A percentile compares a stretch with the other conserved stretches of the same genome.
Evolutionary conservation across 129 eudicot species (phyloP).

Genomic region (Tagetes patula): DNA sequence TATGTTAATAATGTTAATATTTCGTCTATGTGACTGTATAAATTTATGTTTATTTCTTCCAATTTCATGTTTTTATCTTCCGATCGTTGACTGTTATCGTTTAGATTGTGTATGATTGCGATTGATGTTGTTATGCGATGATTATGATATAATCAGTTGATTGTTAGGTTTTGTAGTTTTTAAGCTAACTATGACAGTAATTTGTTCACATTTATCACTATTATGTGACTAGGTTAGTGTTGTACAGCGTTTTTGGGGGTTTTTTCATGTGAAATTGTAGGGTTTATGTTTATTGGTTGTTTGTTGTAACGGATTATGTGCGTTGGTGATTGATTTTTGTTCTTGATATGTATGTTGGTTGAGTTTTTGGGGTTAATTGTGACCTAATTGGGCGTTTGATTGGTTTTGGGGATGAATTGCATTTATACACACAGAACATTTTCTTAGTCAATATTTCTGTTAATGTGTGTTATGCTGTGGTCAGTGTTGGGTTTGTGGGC

Average conservation of each 20-base stretch:
- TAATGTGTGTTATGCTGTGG: slow-evolving; percentile 2
- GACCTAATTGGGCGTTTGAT: slow-evolving; percentile 17
- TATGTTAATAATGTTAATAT: no score
- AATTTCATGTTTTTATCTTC: neutral
- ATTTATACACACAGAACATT: neutral
- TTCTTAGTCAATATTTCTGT: slow-evolving; percentile 1
- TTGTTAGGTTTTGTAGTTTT: slow-evolving; percentile 28
- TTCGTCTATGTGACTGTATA: neutral
- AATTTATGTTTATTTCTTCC: neutral
- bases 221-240: slow-evolving; percentile 28
- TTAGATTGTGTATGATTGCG: slow-evolving; percentile 17
- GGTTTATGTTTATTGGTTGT: neutral
- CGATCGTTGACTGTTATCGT: slow-evolving; percentile 4
- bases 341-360: neutral
- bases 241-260: slow-evolving; percentile 21
- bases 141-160: slow-evolving; percentile 11
- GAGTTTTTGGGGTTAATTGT: slow-evolving; percentile 16
- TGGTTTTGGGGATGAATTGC: slow-evolving; percentile 2
- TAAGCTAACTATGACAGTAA: slow-evolving; percentile 29
- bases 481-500: neutral
- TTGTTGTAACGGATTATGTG: slow-evolving; percentile 8
- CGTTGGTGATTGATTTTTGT: slow-evolving; percentile 2
- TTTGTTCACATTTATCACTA: slow-evolving; percentile 32
- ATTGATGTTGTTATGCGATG: slow-evolving; percentile 10
- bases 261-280: slow-evolving; percentile 1